A percentile compares a stretch with the other conserved stretches of the same genome.
These are phyloP conservation scores for Backusella circina DNA, from an alignment of 192 early-diverging fungal genomes.

Conservation along the genomic window DNA sequence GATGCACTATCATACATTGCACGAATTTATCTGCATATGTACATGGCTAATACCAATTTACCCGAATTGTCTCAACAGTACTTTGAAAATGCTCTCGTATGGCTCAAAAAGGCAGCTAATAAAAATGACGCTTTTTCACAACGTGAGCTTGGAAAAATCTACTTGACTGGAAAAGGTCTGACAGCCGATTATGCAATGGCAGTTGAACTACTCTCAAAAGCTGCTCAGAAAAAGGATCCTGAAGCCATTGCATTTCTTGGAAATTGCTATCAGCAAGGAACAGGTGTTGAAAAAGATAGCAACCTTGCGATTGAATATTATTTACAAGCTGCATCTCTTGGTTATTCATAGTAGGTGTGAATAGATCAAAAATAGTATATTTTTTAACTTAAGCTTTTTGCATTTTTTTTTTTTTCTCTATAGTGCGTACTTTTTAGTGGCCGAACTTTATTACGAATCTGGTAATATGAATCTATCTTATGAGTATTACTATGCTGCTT, in stretches of 20 bases:
- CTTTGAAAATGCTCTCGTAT: conserved; percentile 21
- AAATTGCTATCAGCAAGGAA: conserved; percentile 29
- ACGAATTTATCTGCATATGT: conserved; percentile 11
- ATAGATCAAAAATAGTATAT: background rate
- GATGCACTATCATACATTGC: conserved; percentile 23
- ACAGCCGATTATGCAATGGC: conserved; percentile 24
- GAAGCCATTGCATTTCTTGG: conserved; percentile 20
- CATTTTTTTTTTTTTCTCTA: conserved; percentile 11
- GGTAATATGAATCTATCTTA: conserved; percentile 23
- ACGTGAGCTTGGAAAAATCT: conserved; percentile 36
- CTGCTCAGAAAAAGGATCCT: conserved; percentile 29
- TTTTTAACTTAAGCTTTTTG: background rate
- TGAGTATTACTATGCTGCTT: conserved; percentile 17
- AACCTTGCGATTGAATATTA: conserved; percentile 20
- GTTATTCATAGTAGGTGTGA: conserved; percentile 3
- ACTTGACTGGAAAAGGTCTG: conserved; percentile 30
- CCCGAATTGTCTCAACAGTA: background rate
- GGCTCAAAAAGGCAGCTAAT: conserved; percentile 34
- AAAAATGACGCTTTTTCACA: conserved; percentile 27
- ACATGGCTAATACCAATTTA: background rate
- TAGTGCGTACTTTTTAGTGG: conserved; percentile 26
- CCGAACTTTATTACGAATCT: conserved; percentile 25
- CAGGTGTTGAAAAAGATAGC: conserved; percentile 12
- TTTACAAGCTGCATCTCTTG: conserved; percentile 11
- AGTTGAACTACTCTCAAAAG: conserved; percentile 33